Evolutionary conservation across 148 eudicot species (phyloP), one percentile per base, ranked within the genome.

Genomic region (Heliamphora exappendiculata): DNA sequence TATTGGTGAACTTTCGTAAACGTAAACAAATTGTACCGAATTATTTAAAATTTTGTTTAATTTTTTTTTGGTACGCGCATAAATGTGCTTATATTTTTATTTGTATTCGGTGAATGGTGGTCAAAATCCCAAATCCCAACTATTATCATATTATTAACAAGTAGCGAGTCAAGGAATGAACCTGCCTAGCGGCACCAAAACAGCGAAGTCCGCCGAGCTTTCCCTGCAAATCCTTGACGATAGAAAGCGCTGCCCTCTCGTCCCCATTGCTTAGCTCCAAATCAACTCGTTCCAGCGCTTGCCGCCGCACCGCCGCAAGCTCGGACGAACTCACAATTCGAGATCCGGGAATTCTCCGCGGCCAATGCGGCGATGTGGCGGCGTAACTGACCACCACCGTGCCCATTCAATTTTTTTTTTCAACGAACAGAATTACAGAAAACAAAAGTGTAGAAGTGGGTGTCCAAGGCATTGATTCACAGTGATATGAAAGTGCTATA

Each of bases 121-220:
- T n/a, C n/a, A n/a, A n/a, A n/a, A n/a, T n/a, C n/a, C n/a, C n/a
- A n/a, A n/a, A n/a, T n/a, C n/a, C n/a, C n/a, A n/a, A n/a, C n/a
- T n/a, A n/a, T n/a, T n/a, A n/a, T n/a, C n/a, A n/a, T n/a, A n/a
- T n/a, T n/a, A n/a, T n/a, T n/a, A n/a, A n/a, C n/a, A n/a, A n/a
- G n/a, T n/a, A n/a, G n/a, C n/a, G n/a, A n/a, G n/a, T n/a, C n/a
- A n/a, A n/a, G 73, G 31, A 24, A 20, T 42, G 74, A 78, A 90
- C 99, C 97, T 91, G 99, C 62, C 96, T 88, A 63, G 93, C 97
- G 41, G 96, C 84, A 29, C 97, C 97, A 26, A 95, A 95, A 78
- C 97, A 89, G 24, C 93, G 88, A 36, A 95, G 89, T 34, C 85
- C 91, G 1, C 74, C 87, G 24, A 89, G 84, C 62, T 87, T 86